Evolutionary conservation across 768 basidiomycete species (phyloP).

Genomic region (Boletus insuetus): DNA sequence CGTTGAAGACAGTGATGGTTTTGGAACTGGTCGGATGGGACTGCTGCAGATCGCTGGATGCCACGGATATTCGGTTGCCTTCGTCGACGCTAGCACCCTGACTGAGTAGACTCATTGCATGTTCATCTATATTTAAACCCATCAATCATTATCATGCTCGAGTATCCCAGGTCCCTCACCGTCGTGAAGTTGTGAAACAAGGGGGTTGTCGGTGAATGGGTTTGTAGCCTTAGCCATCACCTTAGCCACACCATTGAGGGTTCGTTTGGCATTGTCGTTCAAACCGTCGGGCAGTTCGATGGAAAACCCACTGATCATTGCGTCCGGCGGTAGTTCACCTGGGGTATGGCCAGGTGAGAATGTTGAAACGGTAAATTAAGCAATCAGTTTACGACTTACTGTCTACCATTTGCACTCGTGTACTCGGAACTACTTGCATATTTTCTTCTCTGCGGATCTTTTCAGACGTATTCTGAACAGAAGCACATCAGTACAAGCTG

Average conservation of each 20-base stretch:
- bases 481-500: too few species aligned
- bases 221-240: neutral
- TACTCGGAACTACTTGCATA: too few species aligned
- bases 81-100: neutral
- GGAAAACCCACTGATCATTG: neutral
- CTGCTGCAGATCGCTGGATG: neutral
- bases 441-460: too few species aligned
- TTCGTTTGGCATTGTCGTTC: neutral
- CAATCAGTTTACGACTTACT: neutral
- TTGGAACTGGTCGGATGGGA: neutral
- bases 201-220: slow-evolving; percentile 5
- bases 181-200: neutral
- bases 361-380: neutral
- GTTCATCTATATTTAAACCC: too few species aligned
- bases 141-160: neutral
- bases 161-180: neutral
- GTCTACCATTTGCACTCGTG: neutral
- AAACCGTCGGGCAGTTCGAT: too few species aligned
- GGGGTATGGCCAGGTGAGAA: neutral
- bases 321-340: neutral
- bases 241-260: neutral
- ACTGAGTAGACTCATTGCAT: neutral
- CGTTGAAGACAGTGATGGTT: neutral
- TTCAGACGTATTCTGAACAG: slow-evolving; percentile 6
- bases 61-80: neutral